Conservation (phyloP, 257 asterid genomes). For the Verbascum thapsus region DNA sequence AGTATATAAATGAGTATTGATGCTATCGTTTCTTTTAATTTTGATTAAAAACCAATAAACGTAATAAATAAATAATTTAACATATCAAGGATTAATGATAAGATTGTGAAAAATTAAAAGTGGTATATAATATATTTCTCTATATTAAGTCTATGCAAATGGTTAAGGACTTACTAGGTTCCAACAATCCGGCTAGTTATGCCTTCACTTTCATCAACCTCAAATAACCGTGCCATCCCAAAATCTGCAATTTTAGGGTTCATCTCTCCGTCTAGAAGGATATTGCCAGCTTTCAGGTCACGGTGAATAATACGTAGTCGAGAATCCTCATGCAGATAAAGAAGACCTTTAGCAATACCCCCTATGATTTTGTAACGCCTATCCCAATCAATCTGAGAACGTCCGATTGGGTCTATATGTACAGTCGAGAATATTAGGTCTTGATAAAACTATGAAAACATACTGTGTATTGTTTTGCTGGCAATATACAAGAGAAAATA, state of each 20-base stretch:
- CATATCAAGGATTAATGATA: no score
- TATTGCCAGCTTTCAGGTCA: slow-evolving; percentile 32
- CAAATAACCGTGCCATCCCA: slow-evolving; percentile 34
- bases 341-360: slow-evolving; percentile 39
- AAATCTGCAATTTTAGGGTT: slow-evolving; percentile 36
- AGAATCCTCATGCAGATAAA: slow-evolving; percentile 37
- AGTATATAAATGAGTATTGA: no score
- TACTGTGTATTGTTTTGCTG: background rate
- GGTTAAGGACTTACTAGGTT: slow-evolving; percentile 29
- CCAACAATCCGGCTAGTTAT: slow-evolving; percentile 32
- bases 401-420: slow-evolving; percentile 21
- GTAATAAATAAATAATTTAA: no score
- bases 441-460: no score
- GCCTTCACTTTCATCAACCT: slow-evolving; percentile 21
- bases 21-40: no score
- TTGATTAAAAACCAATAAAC: no score
- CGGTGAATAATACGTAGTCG: slow-evolving; percentile 26
- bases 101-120: no score
- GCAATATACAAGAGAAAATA: background rate
- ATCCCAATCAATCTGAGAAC: slow-evolving; percentile 26
- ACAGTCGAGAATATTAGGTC: background rate
- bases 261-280: slow-evolving; percentile 30
- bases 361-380: slow-evolving; percentile 29
- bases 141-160: background rate
- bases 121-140: no score